Base-by-base conservation (phyloP, 2,329 filamentous ascomycete genomes). In the Penicillium nordicum region DNA sequence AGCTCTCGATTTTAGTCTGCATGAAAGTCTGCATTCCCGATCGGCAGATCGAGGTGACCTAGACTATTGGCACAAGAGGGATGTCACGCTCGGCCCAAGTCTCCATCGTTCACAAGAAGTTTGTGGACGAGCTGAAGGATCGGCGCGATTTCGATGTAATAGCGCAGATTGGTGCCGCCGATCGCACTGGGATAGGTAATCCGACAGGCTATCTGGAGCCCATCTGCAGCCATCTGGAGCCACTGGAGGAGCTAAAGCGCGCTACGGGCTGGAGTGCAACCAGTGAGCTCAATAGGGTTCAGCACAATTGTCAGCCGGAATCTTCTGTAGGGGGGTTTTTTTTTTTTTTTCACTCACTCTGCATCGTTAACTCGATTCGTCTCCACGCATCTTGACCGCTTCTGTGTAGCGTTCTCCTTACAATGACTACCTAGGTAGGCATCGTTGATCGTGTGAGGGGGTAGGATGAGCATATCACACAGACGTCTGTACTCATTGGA, bases 131-230 rank as follows among this genome's bases (percentile, higher is more conserved):
- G 61, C 55, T 65, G 58, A 59, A 42, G 53, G 64, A 64, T 66
- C 64, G 52, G 54, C 64, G 50, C 54, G 61, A 63, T 66, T 59
- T 58, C 54, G 57, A 63, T 64, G 63, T 61, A 66, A 66, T 66
- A 63, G 64, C 56, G 61, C 57, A 64, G 64, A 65, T 59, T 60
- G 50, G 57, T 36, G 57, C 50, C 21, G 63, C 61, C 36, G 55
- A 61, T 64, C 61, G 43, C 34, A 34, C 55, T 23, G 8, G 47
- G 53, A 64, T 61, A 55, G 63, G 64, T 21, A 60, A 53, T 18
- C 16, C 25, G 43, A 43, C 53, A 48, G 46, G 38, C 38, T 54
- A 56, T 59, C 55, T 62, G 55, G 50, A 50, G 38, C 55, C 55
- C 54, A 56, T 59, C 58, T 65, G 63, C 53, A 60, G 55, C 50